A percentile compares a stretch with the other conserved stretches of the same genome.
Conservation (phyloP, 2,329 filamentous ascomycete species). For the Cytospora mali region DNA sequence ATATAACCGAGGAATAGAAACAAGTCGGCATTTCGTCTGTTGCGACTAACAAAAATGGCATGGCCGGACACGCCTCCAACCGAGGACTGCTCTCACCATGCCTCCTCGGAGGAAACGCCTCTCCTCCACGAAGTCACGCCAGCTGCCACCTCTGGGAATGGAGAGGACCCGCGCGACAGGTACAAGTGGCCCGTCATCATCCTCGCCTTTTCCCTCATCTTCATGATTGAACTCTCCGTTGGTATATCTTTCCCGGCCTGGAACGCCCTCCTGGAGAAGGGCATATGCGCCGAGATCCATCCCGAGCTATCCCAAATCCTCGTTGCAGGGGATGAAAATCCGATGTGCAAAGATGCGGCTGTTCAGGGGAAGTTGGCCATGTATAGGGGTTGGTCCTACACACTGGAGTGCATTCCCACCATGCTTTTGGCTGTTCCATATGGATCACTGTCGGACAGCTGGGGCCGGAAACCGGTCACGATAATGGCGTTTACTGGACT, state of each 20-base stretch:
- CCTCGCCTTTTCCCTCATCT: slow-evolving; percentile 39
- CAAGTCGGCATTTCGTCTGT: neutral
- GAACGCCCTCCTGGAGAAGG: slow-evolving; percentile 55
- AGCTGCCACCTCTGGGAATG: neutral
- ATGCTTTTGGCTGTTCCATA: slow-evolving; percentile 49
- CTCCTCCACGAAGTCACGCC: neutral
- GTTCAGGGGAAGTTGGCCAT: slow-evolving; percentile 57
- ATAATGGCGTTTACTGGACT: slow-evolving; percentile 36
- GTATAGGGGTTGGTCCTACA: slow-evolving; percentile 50
- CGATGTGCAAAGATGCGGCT: slow-evolving; percentile 49
- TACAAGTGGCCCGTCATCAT: slow-evolving; percentile 35
- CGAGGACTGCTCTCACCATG: slow-evolving; percentile 9
- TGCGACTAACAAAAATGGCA: neutral
- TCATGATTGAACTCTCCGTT: slow-evolving; percentile 47
- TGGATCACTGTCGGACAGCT: slow-evolving; percentile 50
- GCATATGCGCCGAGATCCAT: slow-evolving; percentile 55
- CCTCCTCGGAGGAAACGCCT: slow-evolving; percentile 8
- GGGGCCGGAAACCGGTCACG: slow-evolving; percentile 51
- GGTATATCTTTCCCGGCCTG: slow-evolving; percentile 42
- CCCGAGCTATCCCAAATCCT: slow-evolving; percentile 41
- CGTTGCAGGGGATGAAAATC: slow-evolving; percentile 40
- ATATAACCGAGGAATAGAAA: neutral
- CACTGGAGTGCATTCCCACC: slow-evolving; percentile 50
- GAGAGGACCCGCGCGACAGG: slow-evolving; percentile 27
- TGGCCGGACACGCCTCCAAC: neutral